phyloP scores from a whole-genome alignment of 2,329 filamentous ascomycete species.

The Drechslerella dactyloides region DNA sequence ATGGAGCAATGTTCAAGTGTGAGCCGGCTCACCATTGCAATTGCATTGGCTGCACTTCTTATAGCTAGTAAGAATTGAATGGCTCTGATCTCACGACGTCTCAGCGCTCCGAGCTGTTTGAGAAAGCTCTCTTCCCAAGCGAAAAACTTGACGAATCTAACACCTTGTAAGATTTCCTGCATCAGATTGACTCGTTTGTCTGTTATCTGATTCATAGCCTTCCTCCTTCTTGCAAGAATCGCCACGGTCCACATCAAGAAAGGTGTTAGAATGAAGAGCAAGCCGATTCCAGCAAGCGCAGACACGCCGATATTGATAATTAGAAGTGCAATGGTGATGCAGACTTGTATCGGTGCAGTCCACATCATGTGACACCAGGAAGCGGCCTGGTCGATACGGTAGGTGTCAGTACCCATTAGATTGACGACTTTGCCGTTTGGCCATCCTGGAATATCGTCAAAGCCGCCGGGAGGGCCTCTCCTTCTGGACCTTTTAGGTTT shows the following conservation, averaged over 20 bases:
- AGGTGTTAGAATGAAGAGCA: slow-evolving; percentile 97
- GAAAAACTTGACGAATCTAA: slow-evolving; percentile 99
- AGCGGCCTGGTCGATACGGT: slow-evolving; percentile 81
- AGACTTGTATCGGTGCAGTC: slow-evolving; percentile 96
- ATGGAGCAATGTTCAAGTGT: slow-evolving; percentile 91
- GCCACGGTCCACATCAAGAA: slow-evolving; percentile 89
- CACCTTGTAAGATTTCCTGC: slow-evolving; percentile 97
- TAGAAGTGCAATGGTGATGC: slow-evolving; percentile 90
- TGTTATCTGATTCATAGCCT: slow-evolving; percentile 99
- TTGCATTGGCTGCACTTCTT: slow-evolving; percentile 81
- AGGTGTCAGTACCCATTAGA: slow-evolving; percentile 98
- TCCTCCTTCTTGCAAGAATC: slow-evolving; percentile 87
- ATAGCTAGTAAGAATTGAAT: slow-evolving; percentile 84
- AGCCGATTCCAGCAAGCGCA: slow-evolving; percentile 91
- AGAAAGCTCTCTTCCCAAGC: slow-evolving; percentile 98
- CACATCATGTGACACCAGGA: slow-evolving; percentile 95
- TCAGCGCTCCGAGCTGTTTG: slow-evolving; percentile 88
- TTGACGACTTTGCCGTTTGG: slow-evolving; percentile 98
- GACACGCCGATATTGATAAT: slow-evolving; percentile 93
- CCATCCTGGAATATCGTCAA: slow-evolving; percentile 67
- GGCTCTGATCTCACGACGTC: slow-evolving; percentile 77
- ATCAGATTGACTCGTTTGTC: slow-evolving; percentile 90
- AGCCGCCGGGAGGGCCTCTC: slow-evolving; percentile 60
- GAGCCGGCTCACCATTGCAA: slow-evolving; percentile 90
- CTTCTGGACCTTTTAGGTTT: slow-evolving; percentile 59